Conservation (phyloP, 2,329 filamentous ascomycete species). For the Fusarium veterinarium region DNA sequence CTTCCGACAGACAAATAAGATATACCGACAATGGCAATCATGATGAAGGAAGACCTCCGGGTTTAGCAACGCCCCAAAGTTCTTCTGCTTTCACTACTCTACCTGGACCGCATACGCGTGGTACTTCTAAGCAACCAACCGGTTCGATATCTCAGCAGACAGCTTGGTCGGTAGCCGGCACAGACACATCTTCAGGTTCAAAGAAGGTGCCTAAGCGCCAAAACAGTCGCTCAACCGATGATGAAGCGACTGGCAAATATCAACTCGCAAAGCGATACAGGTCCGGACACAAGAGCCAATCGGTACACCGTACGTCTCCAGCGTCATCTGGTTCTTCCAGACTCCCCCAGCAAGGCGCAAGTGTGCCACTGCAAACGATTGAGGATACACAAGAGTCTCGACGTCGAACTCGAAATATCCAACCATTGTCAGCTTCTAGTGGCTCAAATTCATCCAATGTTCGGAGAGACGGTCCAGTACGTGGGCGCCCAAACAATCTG, state of each 20-base stretch:
- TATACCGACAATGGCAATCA: slow-evolving; percentile 10
- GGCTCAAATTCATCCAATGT: neutral
- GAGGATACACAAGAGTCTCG: neutral
- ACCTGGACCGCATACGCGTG: slow-evolving; percentile 4
- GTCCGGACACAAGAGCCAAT: neutral
- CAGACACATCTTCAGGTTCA: slow-evolving; percentile 2
- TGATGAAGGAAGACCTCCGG: slow-evolving; percentile 22
- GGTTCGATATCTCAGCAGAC: neutral
- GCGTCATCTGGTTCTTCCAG: neutral
- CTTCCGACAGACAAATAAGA: slow-evolving; percentile 8
- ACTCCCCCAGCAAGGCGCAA: neutral
- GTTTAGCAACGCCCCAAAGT: neutral
- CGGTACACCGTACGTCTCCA: neutral
- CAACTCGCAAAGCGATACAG: slow-evolving; percentile 11
- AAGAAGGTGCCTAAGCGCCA: slow-evolving; percentile 31
- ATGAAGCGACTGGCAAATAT: slow-evolving; percentile 13
- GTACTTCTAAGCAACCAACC: neutral
- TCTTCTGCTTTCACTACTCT: neutral
- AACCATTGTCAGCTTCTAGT: neutral
- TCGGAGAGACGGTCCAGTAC: neutral
- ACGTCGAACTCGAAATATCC: neutral
- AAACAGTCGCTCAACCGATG: slow-evolving; percentile 31
- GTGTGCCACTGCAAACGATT: neutral
- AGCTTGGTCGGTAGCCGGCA: slow-evolving; percentile 7
- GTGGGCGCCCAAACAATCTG: neutral